These are phyloP conservation scores for Saccharomyces eubayanus DNA, from an alignment of 805 yeast species.

Conservation along the genomic window DNA sequence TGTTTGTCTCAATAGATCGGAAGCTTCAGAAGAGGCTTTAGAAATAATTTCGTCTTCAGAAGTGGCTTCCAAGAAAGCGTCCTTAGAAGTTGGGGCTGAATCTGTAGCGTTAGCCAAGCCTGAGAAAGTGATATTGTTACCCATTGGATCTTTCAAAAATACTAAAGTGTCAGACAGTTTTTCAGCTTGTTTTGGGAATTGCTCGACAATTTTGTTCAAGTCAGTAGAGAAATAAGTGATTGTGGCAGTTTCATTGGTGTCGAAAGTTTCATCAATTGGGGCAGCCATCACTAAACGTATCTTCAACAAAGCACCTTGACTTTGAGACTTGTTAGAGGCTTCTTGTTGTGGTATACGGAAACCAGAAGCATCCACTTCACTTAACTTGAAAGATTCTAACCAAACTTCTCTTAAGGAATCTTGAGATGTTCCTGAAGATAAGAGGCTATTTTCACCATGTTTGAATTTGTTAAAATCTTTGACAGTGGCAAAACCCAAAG, in stretches of 20 bases:
- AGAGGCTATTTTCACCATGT: conserved; percentile 23
- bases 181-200: conserved; percentile 18
- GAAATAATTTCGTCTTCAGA: conserved; percentile 8
- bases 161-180: conserved; percentile 22
- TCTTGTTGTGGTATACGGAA: conserved; percentile 47
- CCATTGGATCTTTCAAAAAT: conserved; percentile 51
- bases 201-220: conserved; percentile 22
- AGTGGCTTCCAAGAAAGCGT: conserved; percentile 16
- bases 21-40: conserved; percentile 17
- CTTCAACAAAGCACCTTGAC: conserved; percentile 42
- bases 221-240: conserved; percentile 37
- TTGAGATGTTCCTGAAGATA: conserved; percentile 48
- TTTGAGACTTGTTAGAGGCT: conserved; percentile 31
- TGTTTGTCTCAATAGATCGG: conserved; percentile 13
- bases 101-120: conserved; percentile 36
- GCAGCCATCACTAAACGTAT: conserved; percentile 37
- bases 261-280: conserved; percentile 9
- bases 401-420: conserved; percentile 65
- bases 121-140: conserved; percentile 50
- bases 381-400: conserved; percentile 62
- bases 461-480: conserved; percentile 51
- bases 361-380: conserved; percentile 51
- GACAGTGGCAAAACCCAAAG: conserved; percentile 52
- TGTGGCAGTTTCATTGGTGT: conserved; percentile 6
- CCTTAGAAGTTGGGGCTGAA: conserved; percentile 18